Conservation (phyloP, 345 rosid species). For the Lepidium aucheri region DNA sequence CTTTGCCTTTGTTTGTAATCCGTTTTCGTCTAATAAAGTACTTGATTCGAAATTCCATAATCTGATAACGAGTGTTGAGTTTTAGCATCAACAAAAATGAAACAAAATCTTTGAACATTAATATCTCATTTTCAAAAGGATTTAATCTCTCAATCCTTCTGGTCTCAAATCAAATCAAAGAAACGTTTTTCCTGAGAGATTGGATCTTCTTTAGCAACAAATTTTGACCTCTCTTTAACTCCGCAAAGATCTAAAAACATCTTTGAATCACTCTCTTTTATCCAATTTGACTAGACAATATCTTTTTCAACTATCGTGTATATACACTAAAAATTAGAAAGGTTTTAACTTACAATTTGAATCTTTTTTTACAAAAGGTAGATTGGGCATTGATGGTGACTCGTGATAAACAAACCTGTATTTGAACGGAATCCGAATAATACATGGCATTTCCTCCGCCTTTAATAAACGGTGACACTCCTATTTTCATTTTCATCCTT, state of each 20-base stretch:
- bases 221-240: slow-evolving; percentile 84
- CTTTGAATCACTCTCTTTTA: slow-evolving; percentile 94
- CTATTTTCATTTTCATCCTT: no score
- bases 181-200: slow-evolving; percentile 80
- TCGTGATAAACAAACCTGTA: slow-evolving; percentile 75
- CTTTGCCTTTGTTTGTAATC: no score
- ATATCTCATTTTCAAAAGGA: no score
- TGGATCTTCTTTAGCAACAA: slow-evolving; percentile 77
- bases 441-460: slow-evolving; percentile 69
- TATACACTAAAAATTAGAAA: no score
- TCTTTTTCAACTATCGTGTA: slow-evolving; percentile 93
- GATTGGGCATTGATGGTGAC: slow-evolving; percentile 71
- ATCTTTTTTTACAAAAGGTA: slow-evolving; percentile 53
- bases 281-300: slow-evolving; percentile 67
- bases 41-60: no score
- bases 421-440: slow-evolving; percentile 79
- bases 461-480: no score
- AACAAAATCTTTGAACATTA: no score
- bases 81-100: no score
- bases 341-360: neutral
- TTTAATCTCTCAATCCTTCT: no score
- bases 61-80: no score
- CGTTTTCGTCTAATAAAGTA: no score
- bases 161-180: slow-evolving; percentile 25
- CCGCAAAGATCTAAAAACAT: slow-evolving; percentile 81